These are phyloP conservation scores for Neurospora hispaniola DNA, from an alignment of 495 filamentous ascomycete genomes.

Conservation along the genomic window DNA sequence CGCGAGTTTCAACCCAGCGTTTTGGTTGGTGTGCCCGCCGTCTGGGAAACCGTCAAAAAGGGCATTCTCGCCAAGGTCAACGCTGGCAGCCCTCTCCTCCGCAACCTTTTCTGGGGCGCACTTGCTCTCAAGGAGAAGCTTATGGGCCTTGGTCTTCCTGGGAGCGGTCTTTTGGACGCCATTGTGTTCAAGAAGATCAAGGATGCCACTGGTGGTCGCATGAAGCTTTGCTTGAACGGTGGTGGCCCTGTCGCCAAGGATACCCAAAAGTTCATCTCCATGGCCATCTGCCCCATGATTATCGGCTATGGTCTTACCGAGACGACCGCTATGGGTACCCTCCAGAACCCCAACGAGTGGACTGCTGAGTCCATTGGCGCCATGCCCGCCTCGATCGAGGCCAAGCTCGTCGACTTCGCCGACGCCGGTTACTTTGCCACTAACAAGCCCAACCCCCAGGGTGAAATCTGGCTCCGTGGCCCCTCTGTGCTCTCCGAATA, in stretches of 20 bases:
- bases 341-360: slow-evolving; percentile 88
- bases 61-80: slow-evolving; percentile 83
- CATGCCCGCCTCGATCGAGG: slow-evolving; percentile 69
- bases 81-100: slow-evolving; percentile 58
- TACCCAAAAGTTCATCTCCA: slow-evolving; percentile 77
- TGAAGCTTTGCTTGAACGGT: slow-evolving; percentile 77
- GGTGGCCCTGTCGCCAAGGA: slow-evolving; percentile 81
- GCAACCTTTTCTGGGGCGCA: slow-evolving; percentile 87
- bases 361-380: slow-evolving; percentile 71
- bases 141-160: slow-evolving; percentile 65
- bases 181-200: slow-evolving; percentile 86
- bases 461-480: slow-evolving; percentile 89
- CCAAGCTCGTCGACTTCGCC: slow-evolving; percentile 91
- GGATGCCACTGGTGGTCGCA: slow-evolving; percentile 74
- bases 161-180: slow-evolving; percentile 57
- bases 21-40: slow-evolving; percentile 88
- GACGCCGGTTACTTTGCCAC: slow-evolving; percentile 85
- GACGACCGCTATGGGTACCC: slow-evolving; percentile 83
- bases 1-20: slow-evolving; percentile 86
- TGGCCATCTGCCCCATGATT: slow-evolving; percentile 83
- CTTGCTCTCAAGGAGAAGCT: slow-evolving; percentile 75
- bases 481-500: slow-evolving; percentile 62
- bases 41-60: slow-evolving; percentile 98
- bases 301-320: slow-evolving; percentile 95
- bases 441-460: slow-evolving; percentile 82